Evolutionary conservation across 306 rosid genomes (phyloP).

Genomic region (Quercus bicolor): DNA sequence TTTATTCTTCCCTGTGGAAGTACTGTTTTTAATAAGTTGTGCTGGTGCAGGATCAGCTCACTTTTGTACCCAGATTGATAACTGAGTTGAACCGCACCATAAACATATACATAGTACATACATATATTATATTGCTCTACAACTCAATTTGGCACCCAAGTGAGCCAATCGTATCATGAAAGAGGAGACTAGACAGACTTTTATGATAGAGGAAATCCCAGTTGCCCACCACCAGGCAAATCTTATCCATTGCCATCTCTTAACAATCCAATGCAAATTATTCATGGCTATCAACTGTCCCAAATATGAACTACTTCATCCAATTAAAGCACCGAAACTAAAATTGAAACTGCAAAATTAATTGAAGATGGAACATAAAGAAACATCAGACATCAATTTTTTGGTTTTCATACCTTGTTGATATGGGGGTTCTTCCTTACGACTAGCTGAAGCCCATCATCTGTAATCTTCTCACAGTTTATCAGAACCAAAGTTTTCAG

Average conservation of each 20-base stretch:
- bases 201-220: background rate
- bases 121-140: no score
- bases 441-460: conserved; percentile 59
- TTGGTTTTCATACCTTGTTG: conserved; percentile 43
- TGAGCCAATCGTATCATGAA: no score
- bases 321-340: background rate
- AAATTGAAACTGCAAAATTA: background rate
- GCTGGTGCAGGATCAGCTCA: no score
- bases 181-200: background rate
- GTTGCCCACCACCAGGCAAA: conserved; percentile 21
- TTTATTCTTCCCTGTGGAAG: no score
- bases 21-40: no score
- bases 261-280: background rate
- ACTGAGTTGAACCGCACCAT: no score
- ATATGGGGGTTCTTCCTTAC: conserved; percentile 52
- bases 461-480: conserved; percentile 54
- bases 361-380: conserved; percentile 2
- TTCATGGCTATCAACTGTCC: background rate
- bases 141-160: no score
- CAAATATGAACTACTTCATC: background rate
- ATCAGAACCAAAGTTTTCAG: conserved; percentile 52
- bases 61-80: no score
- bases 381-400: conserved; percentile 15
- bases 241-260: conserved; percentile 16
- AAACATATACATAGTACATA: no score